Evolutionary conservation across 306 rosid genomes (phyloP).

Genomic region (apple (Malus domestica)): DNA sequence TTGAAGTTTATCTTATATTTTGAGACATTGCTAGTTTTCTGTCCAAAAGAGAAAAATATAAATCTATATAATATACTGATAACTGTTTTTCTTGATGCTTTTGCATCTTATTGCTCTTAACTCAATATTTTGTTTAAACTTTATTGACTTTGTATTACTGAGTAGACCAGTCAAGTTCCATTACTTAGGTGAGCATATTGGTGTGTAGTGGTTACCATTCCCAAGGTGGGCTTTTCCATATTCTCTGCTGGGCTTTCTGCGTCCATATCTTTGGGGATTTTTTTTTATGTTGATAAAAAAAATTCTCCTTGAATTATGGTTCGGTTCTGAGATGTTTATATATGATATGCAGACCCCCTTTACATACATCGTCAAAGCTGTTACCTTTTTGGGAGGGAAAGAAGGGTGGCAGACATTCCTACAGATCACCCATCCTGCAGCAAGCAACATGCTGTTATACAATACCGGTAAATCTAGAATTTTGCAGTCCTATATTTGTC

Average conservation of each 20-base stretch:
- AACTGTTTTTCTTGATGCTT: not conserved
- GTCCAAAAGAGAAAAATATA: not conserved
- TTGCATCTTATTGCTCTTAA: not conserved
- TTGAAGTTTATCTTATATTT: not conserved
- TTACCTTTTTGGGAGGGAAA: slow-evolving; percentile 95
- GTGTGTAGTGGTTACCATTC: not conserved
- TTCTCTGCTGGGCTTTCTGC: not conserved
- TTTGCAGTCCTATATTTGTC: slow-evolving; percentile 12
- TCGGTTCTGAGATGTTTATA: slow-evolving; percentile 18
- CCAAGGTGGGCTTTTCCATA: not conserved
- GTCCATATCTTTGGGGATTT: not conserved
- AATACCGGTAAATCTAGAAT: slow-evolving; percentile 54
- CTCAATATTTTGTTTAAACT: not conserved
- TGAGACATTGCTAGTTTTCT: not conserved
- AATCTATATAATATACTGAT: not conserved
- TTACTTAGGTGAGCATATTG: not conserved
- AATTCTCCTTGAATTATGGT: not conserved
- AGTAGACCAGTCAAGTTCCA: not conserved
- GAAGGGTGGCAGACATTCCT: slow-evolving; percentile 95
- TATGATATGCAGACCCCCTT: slow-evolving; percentile 71
- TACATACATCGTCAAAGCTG: slow-evolving; percentile 95
- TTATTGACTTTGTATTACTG: not conserved
- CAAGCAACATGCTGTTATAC: slow-evolving; percentile 98
- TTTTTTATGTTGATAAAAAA: not conserved
- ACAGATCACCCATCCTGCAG: slow-evolving; percentile 99